phyloP scores from a whole-genome alignment of 2,329 filamentous ascomycete genomes.

The Alternaria ethzedia region DNA sequence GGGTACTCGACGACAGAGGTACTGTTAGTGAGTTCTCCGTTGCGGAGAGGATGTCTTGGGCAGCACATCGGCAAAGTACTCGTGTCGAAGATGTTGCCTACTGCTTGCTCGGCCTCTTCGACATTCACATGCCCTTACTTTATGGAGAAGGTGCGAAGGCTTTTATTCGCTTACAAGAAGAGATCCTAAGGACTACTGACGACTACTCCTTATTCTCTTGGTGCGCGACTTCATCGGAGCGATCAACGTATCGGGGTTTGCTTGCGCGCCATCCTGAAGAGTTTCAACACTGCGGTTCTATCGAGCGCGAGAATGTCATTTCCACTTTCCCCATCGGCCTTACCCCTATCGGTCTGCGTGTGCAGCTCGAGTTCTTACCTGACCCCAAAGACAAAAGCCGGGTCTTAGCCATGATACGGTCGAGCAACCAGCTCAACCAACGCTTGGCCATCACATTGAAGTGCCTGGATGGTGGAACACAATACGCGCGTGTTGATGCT shows the following conservation, averaged over 20 bases:
- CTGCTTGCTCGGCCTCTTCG: conserved; percentile 40
- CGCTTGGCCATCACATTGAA: conserved; percentile 31
- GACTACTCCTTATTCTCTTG: conserved; percentile 39
- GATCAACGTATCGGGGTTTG: conserved; percentile 31
- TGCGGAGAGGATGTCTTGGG: conserved; percentile 41
- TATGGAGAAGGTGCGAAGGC: conserved; percentile 40
- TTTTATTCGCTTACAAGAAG: conserved; percentile 36
- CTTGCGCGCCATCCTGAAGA: conserved; percentile 32
- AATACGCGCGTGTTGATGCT: conserved; percentile 48
- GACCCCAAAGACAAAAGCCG: conserved; percentile 21
- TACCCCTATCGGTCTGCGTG: conserved; percentile 29
- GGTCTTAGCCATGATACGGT: conserved; percentile 27
- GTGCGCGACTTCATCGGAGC: conserved; percentile 19
- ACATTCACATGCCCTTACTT: conserved; percentile 38
- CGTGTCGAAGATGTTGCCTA: conserved; percentile 40
- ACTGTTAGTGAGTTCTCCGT: conserved; percentile 26
- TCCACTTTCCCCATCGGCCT: conserved; percentile 26
- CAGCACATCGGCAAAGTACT: conserved; percentile 32
- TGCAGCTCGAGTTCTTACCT: conserved; percentile 31
- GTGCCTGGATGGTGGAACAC: conserved; percentile 36
- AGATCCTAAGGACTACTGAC: conserved; percentile 35
- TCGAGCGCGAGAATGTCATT: conserved; percentile 28
- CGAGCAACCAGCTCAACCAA: conserved; percentile 29
- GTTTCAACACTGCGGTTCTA: conserved; percentile 24
- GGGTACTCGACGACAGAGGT: conserved; percentile 25